Evolutionary conservation across 176 grass and related monocot genomes (phyloP).

Genomic region (Phyllostachys edulis): DNA sequence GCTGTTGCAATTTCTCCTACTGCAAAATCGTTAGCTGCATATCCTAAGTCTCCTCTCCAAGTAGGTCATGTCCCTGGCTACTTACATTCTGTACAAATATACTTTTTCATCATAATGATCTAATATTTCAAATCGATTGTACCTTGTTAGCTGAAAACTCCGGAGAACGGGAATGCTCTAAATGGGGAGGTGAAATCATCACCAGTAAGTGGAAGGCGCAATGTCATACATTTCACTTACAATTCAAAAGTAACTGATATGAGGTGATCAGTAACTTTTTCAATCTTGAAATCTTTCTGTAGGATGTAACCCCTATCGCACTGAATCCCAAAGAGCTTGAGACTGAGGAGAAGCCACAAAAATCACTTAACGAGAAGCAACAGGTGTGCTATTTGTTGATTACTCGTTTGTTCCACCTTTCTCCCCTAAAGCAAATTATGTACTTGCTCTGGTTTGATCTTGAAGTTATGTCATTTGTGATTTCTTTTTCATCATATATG

Average conservation of each 20-base stretch:
- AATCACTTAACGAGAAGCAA: slow-evolving; percentile 97
- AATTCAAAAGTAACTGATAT: slow-evolving; percentile 29
- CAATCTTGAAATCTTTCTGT: slow-evolving; percentile 46
- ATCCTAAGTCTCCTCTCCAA: slow-evolving; percentile 60
- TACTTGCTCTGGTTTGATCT: slow-evolving; percentile 26
- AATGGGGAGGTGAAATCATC: slow-evolving; percentile 74
- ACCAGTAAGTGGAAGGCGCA: slow-evolving; percentile 59
- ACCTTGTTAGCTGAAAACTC: slow-evolving; percentile 61
- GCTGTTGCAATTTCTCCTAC: slow-evolving; percentile 92
- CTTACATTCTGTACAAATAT: slow-evolving; percentile 28
- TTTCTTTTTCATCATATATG: slow-evolving; percentile 32
- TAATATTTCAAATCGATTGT: slow-evolving; percentile 36
- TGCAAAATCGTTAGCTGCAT: slow-evolving; percentile 69
- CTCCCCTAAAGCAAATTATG: not conserved
- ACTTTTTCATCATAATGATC: slow-evolving; percentile 17
- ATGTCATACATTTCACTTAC: not conserved
- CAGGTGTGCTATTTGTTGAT: slow-evolving; percentile 55
- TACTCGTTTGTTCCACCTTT: slow-evolving; percentile 26
- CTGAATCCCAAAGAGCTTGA: slow-evolving; percentile 69
- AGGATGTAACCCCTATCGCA: slow-evolving; percentile 66
- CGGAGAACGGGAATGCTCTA: slow-evolving; percentile 52
- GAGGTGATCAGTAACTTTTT: slow-evolving; percentile 10
- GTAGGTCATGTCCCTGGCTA: slow-evolving; percentile 22
- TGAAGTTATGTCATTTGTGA: slow-evolving; percentile 26
- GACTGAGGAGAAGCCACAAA: slow-evolving; percentile 93